Evolutionary conservation across 2,329 filamentous ascomycete genomes (phyloP).

Genomic region (Neofusicoccum ribis): DNA sequence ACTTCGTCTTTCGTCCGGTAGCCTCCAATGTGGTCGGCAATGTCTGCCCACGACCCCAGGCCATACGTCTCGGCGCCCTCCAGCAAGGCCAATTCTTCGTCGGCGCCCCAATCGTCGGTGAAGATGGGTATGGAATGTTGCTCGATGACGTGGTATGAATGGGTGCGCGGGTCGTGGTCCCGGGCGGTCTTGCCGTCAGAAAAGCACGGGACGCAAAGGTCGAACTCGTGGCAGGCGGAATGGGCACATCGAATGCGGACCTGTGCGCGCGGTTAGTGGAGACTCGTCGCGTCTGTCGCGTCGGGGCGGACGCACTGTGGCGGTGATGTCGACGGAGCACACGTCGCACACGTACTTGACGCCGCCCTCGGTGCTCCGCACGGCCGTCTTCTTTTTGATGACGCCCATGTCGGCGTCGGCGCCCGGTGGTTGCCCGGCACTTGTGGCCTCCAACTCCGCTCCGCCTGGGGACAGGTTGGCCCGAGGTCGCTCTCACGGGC

Average conservation of each 20-base stretch:
- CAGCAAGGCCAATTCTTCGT: conserved; percentile 89
- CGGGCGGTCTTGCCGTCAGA: conserved; percentile 76
- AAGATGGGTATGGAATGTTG: conserved; percentile 99
- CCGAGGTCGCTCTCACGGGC: conserved; percentile 10
- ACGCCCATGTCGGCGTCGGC: conserved; percentile 68
- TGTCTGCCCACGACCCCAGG: conserved; percentile 94
- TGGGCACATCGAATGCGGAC: conserved; percentile 93
- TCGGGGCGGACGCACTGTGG: conserved; percentile 67
- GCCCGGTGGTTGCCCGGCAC: not conserved
- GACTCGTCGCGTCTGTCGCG: conserved; percentile 1
- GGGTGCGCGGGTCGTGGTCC: conserved; percentile 81
- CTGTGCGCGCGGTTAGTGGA: conserved; percentile 47
- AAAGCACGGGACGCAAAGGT: conserved; percentile 95
- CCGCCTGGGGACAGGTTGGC: conserved; percentile 11
- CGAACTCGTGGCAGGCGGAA: conserved; percentile 83
- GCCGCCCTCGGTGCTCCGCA: conserved; percentile 73
- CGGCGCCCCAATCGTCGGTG: conserved; percentile 90
- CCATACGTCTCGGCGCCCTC: conserved; percentile 97
- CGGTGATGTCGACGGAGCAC: conserved; percentile 94
- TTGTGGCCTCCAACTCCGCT: conserved; percentile 12
- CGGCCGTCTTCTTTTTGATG: conserved; percentile 92
- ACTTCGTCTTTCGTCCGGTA: conserved; percentile 95
- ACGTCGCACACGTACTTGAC: conserved; percentile 95
- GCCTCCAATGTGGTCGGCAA: conserved; percentile 95
- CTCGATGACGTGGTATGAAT: conserved; percentile 91